phyloP scores from a whole-genome alignment of 2,329 filamentous ascomycete species.

The Stemphylium vesicarium region DNA sequence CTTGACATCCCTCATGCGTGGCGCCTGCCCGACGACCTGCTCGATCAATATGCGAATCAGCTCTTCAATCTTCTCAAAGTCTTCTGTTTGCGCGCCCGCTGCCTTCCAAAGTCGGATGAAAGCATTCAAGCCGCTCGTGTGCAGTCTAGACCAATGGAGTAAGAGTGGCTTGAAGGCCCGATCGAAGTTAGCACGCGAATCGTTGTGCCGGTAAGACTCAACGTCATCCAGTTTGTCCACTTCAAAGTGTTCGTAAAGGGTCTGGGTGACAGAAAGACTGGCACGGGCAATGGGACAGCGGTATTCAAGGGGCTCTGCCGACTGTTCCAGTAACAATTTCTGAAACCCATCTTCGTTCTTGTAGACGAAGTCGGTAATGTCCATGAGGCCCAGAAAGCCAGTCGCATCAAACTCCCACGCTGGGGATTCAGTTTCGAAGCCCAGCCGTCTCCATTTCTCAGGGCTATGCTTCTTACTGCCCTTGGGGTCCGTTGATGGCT shows the following conservation, averaged over 20 bases:
- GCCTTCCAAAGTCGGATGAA: slow-evolving; percentile 94
- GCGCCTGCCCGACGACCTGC: slow-evolving; percentile 82
- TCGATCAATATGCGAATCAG: slow-evolving; percentile 88
- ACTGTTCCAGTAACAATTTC: slow-evolving; percentile 88
- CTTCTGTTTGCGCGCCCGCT: slow-evolving; percentile 80
- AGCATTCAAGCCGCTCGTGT: slow-evolving; percentile 82
- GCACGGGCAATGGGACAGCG: slow-evolving; percentile 87
- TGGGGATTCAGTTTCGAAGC: slow-evolving; percentile 90
- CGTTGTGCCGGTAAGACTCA: slow-evolving; percentile 78
- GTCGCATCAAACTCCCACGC: slow-evolving; percentile 82
- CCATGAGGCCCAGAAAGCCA: slow-evolving; percentile 96
- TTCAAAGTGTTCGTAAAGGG: slow-evolving; percentile 94
- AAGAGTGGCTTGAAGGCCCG: slow-evolving; percentile 85
- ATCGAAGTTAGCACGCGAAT: slow-evolving; percentile 80
- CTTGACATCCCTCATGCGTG: slow-evolving; percentile 80
- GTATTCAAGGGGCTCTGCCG: slow-evolving; percentile 70
- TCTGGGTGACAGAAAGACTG: slow-evolving; percentile 83
- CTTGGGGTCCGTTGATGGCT: slow-evolving; percentile 47
- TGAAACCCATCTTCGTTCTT: slow-evolving; percentile 93
- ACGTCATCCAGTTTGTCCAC: slow-evolving; percentile 83
- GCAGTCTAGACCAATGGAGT: slow-evolving; percentile 90
- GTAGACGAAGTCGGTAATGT: slow-evolving; percentile 89
- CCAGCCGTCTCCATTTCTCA: slow-evolving; percentile 90
- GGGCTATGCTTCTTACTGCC: slow-evolving; percentile 78
- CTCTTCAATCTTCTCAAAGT: slow-evolving; percentile 93